Percentiles rank a stretch among this genome's conserved stretches.
Conservation (phyloP, 169 alveolate genomes). For the Amoebophrya sp. region DNA sequence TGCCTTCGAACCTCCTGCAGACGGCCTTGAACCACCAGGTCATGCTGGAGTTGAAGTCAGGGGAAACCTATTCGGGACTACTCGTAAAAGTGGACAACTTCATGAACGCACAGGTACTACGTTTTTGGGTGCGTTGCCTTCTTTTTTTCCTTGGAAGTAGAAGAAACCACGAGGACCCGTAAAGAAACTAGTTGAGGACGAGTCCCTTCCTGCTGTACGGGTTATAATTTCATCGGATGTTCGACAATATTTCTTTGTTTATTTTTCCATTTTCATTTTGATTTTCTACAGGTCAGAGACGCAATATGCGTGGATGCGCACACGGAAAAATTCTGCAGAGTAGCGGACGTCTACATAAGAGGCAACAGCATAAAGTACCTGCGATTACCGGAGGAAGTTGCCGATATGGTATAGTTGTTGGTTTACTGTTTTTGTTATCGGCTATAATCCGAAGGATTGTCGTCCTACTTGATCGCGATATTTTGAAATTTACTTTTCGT, state of each 20-base stretch:
- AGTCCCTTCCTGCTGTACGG: too few relatives aligned
- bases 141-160: too few relatives aligned
- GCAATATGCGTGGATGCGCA: constrained; percentile 10
- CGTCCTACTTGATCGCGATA: too few relatives aligned
- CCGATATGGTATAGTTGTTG: not conserved
- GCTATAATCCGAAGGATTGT: too few relatives aligned
- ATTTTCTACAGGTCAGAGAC: not conserved
- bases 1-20: not conserved
- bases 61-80: not conserved
- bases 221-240: too few relatives aligned
- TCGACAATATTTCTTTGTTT: too few relatives aligned
- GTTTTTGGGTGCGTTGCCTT: too few relatives aligned
- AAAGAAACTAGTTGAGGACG: too few relatives aligned
- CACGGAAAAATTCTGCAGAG: not conserved
- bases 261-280: too few relatives aligned
- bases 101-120: not conserved
- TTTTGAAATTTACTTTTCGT: too few relatives aligned
- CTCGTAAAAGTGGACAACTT: not conserved
- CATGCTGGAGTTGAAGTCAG: not conserved
- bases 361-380: not conserved
- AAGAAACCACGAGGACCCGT: too few relatives aligned
- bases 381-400: not conserved
- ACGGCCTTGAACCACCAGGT: constrained; percentile 6
- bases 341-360: not conserved
- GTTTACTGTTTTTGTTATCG: too few relatives aligned